A percentile compares a stretch with the other conserved stretches of the same genome.
phyloP scores from a whole-genome alignment of 1,284 basidiomycete genomes.

The Amylostereum areolatum region DNA sequence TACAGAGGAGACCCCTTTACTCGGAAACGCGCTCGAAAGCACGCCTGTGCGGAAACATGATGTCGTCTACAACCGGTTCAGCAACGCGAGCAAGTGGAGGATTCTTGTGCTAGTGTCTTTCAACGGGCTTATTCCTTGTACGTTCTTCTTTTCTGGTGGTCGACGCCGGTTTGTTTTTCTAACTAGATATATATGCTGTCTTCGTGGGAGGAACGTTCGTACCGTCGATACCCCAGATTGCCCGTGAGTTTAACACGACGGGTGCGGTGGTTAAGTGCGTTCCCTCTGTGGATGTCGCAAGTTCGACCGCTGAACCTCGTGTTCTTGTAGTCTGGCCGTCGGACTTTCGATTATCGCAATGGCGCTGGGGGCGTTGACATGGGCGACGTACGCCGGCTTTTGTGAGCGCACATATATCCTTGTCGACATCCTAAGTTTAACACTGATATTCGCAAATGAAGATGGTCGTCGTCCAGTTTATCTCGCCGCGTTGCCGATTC shows the following conservation, averaged over 20 bases:
- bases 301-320: no score
- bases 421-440: background rate
- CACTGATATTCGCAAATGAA: conserved; percentile 14
- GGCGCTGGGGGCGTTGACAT: conserved; percentile 39
- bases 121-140: conserved; percentile 46
- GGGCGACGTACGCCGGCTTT: conserved; percentile 47
- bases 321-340: conserved; percentile 33
- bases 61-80: conserved; percentile 48
- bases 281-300: no score
- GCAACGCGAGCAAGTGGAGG: conserved; percentile 31
- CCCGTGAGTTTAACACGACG: conserved; percentile 51
- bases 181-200: conserved; percentile 40
- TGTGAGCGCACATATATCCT: conserved; percentile 28
- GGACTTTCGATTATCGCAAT: conserved; percentile 39
- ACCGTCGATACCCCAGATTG: conserved; percentile 64
- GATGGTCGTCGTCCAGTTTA: conserved; percentile 63
- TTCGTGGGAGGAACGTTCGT: conserved; percentile 65
- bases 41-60: conserved; percentile 17
- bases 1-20: conserved; percentile 20
- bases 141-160: conserved; percentile 15
- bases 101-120: conserved; percentile 49
- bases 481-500: conserved; percentile 51
- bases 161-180: no score
- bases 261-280: conserved; percentile 50
- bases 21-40: conserved; percentile 11